phyloP scores from a whole-genome alignment of 208 protist genomes.

The Leishmania turanica region DNA sequence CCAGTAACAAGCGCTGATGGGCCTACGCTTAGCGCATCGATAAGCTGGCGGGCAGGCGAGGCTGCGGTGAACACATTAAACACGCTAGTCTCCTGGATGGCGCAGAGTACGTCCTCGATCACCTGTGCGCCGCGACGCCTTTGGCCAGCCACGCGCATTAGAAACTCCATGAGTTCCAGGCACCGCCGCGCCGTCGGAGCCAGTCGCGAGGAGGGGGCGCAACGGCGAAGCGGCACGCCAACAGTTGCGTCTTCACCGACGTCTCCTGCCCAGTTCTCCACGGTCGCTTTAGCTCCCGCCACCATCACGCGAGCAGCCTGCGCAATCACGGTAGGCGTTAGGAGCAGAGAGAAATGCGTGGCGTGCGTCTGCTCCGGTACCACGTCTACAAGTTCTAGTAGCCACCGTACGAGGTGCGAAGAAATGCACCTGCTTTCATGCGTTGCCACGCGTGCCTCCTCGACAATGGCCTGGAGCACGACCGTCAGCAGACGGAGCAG shows the following conservation, averaged over 20 bases:
- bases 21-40: not conserved
- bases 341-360: slow-evolving; percentile 5
- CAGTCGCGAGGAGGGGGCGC: not conserved
- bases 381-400: slow-evolving; percentile 1
- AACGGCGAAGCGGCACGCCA: not conserved
- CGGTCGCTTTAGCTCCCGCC: not conserved
- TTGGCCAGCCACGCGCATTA: not conserved
- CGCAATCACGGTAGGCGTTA: not conserved
- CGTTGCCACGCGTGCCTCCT: slow-evolving; percentile 7
- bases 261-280: not conserved
- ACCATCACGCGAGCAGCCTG: slow-evolving; percentile 9
- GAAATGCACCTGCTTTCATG: not conserved
- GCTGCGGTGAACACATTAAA: not conserved
- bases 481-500: not conserved
- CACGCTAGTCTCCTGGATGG: not conserved
- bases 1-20: not conserved
- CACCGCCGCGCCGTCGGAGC: not conserved
- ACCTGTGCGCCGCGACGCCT: not conserved
- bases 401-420: not conserved
- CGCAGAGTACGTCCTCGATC: slow-evolving; percentile 7
- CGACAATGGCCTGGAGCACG: slow-evolving; percentile 8
- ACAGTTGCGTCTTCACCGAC: not conserved
- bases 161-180: not conserved
- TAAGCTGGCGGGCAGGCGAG: not conserved
- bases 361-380: not conserved